Conservation (phyloP, 2,329 filamentous ascomycete genomes). For the Nectriaceae sp. region DNA sequence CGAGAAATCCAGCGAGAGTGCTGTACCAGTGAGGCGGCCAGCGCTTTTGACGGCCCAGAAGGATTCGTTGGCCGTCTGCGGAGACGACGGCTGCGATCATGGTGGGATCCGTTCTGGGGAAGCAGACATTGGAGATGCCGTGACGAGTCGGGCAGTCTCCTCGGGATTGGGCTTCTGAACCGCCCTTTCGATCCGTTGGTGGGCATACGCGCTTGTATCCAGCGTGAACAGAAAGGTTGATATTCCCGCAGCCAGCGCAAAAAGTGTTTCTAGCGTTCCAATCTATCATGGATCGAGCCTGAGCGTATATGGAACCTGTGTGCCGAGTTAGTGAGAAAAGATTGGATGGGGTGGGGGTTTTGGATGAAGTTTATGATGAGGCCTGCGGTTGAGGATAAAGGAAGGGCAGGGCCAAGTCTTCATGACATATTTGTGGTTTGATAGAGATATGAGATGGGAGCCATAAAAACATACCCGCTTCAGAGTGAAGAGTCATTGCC, state of each 20-base stretch:
- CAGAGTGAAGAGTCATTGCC: conserved; percentile 59
- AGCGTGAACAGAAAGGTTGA: conserved; percentile 75
- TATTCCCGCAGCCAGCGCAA: conserved; percentile 85
- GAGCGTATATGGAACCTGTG: conserved; percentile 84
- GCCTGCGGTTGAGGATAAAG: too few relatives aligned
- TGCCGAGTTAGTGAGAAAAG: background rate
- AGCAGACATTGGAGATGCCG: conserved; percentile 86
- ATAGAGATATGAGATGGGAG: too few relatives aligned
- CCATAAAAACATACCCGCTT: conserved; percentile 62
- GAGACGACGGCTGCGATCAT: conserved; percentile 95
- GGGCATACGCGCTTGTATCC: conserved; percentile 83
- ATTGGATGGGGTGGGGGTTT: conserved; percentile 15
- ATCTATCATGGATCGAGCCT: conserved; percentile 84
- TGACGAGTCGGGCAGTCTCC: conserved; percentile 77
- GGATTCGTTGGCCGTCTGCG: conserved; percentile 71
- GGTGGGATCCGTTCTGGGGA: conserved; percentile 90
- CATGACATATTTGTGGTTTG: too few relatives aligned
- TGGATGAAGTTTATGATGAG: background rate
- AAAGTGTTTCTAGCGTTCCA: conserved; percentile 95
- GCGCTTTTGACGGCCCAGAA: conserved; percentile 82
- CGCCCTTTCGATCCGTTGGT: conserved; percentile 61
- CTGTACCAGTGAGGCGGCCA: conserved; percentile 87
- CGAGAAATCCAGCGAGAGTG: conserved; percentile 84
- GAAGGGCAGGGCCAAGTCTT: too few relatives aligned
- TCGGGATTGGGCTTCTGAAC: conserved; percentile 52